These are phyloP conservation scores for Aspergillus pseudoglaucus DNA, from an alignment of 2,329 filamentous ascomycete species.

Conservation along the genomic window DNA sequence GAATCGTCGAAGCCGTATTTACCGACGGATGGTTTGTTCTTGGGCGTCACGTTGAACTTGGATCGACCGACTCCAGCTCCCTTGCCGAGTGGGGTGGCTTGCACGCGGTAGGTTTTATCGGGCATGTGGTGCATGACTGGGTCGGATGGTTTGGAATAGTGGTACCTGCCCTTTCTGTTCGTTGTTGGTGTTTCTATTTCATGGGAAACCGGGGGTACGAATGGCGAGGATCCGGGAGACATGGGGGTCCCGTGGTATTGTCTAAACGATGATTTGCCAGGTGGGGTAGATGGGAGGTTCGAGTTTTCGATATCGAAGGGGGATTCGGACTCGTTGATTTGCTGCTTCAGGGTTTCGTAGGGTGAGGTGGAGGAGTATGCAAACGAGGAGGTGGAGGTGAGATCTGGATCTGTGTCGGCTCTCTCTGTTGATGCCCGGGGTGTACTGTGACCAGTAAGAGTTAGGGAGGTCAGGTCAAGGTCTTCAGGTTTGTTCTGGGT, in stretches of 20 bases:
- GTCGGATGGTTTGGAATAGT: constrained; percentile 47
- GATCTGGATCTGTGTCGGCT: constrained; percentile 24
- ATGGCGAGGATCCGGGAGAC: constrained; percentile 45
- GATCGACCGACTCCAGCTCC: constrained; percentile 25
- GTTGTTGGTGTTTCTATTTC: constrained; percentile 33
- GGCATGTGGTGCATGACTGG: constrained; percentile 84
- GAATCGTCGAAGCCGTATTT: constrained; percentile 37
- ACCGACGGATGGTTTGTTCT: constrained; percentile 14
- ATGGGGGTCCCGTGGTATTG: constrained; percentile 47
- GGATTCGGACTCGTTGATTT: constrained; percentile 49
- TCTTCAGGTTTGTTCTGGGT: constrained; percentile 31
- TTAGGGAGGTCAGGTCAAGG: constrained; percentile 39
- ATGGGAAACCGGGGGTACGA: constrained; percentile 48
- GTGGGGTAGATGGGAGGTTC: constrained; percentile 30
- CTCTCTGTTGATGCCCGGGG: constrained; percentile 32
- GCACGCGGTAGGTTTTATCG: constrained; percentile 90
- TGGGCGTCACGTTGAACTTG: constrained; percentile 29
- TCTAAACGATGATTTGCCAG: constrained; percentile 22
- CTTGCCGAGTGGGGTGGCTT: constrained; percentile 75
- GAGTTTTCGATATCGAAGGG: constrained; percentile 30
- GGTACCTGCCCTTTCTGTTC: constrained; percentile 17
- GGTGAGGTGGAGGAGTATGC: constrained; percentile 59
- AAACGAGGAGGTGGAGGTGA: constrained; percentile 34
- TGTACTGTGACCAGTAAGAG: constrained; percentile 43
- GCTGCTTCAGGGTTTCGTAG: constrained; percentile 65